phyloP scores from a whole-genome alignment of 1,139 yeast genomes.

The Nakaseomyces bracarensis region DNA sequence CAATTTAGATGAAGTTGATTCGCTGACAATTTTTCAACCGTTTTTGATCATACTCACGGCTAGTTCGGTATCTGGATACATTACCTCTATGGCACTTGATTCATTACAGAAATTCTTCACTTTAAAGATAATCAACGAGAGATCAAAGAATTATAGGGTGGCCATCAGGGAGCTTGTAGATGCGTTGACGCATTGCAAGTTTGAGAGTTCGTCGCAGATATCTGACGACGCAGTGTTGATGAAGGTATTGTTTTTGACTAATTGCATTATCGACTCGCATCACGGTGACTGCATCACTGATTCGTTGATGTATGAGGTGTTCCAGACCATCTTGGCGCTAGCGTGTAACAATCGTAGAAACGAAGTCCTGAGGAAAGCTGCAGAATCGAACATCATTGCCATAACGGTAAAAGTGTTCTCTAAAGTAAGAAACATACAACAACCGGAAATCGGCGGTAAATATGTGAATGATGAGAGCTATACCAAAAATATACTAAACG shows the following conservation, averaged over 20 bases:
- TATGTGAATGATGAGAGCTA: conserved; percentile 33
- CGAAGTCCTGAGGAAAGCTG: conserved; percentile 80
- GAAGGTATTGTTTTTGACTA: conserved; percentile 71
- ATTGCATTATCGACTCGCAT: conserved; percentile 56
- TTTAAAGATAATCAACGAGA: conserved; percentile 45
- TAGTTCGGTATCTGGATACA: conserved; percentile 74
- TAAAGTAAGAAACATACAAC: conserved; percentile 50
- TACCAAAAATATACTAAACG: conserved; percentile 30
- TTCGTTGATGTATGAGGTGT: conserved; percentile 78
- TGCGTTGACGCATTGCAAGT: conserved; percentile 87
- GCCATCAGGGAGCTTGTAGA: conserved; percentile 45
- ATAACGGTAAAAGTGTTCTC: conserved; percentile 64
- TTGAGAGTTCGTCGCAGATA: conserved; percentile 89
- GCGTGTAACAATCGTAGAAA: conserved; percentile 91
- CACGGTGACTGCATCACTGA: conserved; percentile 62
- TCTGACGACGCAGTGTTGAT: conserved; percentile 88
- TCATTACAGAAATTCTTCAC: conserved; percentile 63
- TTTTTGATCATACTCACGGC: conserved; percentile 76
- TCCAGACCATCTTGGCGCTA: conserved; percentile 83
- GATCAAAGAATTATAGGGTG: conserved; percentile 43
- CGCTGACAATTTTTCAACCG: conserved; percentile 71
- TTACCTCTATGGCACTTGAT: conserved; percentile 73
- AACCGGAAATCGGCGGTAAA: conserved; percentile 32
- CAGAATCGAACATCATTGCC: conserved; percentile 73
- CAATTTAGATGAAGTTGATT: conserved; percentile 50